Conservation (phyloP, 257 asterid genomes). For the Salvia miltiorrhiza region DNA sequence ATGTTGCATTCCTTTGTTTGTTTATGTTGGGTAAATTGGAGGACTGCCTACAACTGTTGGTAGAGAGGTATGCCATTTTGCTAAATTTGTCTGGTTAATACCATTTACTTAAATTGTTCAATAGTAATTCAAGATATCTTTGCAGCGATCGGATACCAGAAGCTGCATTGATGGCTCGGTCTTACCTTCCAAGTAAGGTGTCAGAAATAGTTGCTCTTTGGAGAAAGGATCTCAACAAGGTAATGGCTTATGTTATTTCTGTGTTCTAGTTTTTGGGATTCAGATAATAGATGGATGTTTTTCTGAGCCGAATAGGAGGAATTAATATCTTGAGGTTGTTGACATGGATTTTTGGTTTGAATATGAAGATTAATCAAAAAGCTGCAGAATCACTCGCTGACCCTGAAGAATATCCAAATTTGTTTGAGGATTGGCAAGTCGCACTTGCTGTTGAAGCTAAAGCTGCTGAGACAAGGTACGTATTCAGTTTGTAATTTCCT, state of each 20-base stretch:
- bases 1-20: slow-evolving; percentile 80
- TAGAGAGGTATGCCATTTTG: slow-evolving; percentile 56
- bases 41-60: slow-evolving; percentile 76
- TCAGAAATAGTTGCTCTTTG: slow-evolving; percentile 83
- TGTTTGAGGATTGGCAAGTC: slow-evolving; percentile 92
- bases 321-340: slow-evolving; percentile 7
- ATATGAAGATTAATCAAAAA: slow-evolving; percentile 65
- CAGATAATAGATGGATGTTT: not conserved
- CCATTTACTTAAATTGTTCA: not conserved
- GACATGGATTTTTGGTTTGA: slow-evolving; percentile 9
- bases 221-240: slow-evolving; percentile 86
- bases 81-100: slow-evolving; percentile 18
- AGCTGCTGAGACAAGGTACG: slow-evolving; percentile 57
- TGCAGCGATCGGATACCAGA: slow-evolving; percentile 91
- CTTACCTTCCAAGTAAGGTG: slow-evolving; percentile 95
- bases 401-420: slow-evolving; percentile 86
- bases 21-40: slow-evolving; percentile 82
- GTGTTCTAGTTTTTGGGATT: not conserved
- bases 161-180: slow-evolving; percentile 98
- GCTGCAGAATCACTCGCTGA: slow-evolving; percentile 98
- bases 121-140: slow-evolving; percentile 20
- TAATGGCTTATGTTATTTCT: slow-evolving; percentile 13
- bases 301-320: not conserved
- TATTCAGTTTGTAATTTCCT: slow-evolving; percentile 16
- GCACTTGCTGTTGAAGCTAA: slow-evolving; percentile 78